Conservation (phyloP, 371 early-diverging fungal species). For the Cladochytrium tenue region DNA sequence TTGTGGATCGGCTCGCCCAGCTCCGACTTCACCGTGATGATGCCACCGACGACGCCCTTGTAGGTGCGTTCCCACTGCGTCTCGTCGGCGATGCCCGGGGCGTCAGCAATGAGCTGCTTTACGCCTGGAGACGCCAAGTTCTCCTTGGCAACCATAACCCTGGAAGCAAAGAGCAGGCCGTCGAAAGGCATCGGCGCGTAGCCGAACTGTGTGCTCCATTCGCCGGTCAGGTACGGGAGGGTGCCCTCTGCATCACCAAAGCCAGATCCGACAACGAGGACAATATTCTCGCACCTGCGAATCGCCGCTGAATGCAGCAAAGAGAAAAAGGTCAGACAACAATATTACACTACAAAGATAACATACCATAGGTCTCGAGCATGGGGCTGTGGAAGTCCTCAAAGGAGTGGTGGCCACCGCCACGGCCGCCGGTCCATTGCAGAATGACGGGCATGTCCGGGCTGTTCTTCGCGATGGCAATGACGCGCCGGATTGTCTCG, state of each 20-base stretch:
- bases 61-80: conserved; percentile 92
- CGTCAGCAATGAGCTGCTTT: conserved; percentile 89
- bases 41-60: conserved; percentile 85
- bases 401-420: conserved; percentile 95
- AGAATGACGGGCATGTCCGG: conserved; percentile 88
- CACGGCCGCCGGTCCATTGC: conserved; percentile 97
- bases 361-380: conserved; percentile 78
- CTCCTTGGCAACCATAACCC: conserved; percentile 95
- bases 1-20: conserved; percentile 97
- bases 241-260: conserved; percentile 91
- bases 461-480: conserved; percentile 86
- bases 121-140: conserved; percentile 78
- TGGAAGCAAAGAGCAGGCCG: conserved; percentile 90
- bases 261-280: conserved; percentile 89
- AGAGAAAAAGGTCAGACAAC: conserved; percentile 5
- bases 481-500: conserved; percentile 82
- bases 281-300: conserved; percentile 82
- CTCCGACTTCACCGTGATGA: conserved; percentile 92
- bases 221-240: conserved; percentile 91
- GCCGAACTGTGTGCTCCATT: conserved; percentile 82
- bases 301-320: conserved; percentile 61
- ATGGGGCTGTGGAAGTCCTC: conserved; percentile 95
- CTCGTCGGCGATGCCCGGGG: conserved; percentile 82
- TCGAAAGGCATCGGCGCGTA: conserved; percentile 96
- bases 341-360: conserved; percentile 1